These are phyloP conservation scores for Fremontodendron californicum DNA, from an alignment of 345 rosid genomes.

Conservation along the genomic window DNA sequence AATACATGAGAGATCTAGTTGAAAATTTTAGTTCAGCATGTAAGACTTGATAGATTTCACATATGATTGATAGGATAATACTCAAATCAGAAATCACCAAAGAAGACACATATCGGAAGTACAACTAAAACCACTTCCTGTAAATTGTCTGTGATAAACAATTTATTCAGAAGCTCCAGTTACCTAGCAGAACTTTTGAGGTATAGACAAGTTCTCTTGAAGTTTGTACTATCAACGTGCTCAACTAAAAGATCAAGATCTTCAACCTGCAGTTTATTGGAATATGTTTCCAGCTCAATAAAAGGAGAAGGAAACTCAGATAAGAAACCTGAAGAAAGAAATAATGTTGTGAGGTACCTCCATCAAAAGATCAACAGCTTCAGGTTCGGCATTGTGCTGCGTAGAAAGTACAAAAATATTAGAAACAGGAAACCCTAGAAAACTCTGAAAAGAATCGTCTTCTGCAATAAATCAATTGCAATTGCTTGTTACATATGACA, in stretches of 20 bases:
- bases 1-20: neutral
- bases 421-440: neutral
- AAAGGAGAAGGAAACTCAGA: neutral
- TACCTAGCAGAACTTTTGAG: conserved; percentile 88
- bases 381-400: conserved; percentile 98
- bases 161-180: neutral
- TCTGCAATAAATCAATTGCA: neutral
- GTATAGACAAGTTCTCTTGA: conserved; percentile 86
- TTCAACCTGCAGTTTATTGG: conserved; percentile 64
- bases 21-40: neutral
- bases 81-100: neutral
- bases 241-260: conserved; percentile 83
- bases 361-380: conserved; percentile 96
- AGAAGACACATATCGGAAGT: neutral
- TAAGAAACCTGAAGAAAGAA: neutral
- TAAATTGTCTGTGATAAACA: neutral
- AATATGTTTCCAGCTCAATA: neutral
- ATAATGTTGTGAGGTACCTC: conserved; percentile 40
- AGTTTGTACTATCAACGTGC: conserved; percentile 76
- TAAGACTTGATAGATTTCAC: neutral
- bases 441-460: neutral
- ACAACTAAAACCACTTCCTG: neutral
- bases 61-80: neutral
- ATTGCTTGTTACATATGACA: neutral
- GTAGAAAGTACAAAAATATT: conserved; percentile 9